Percentiles rank a stretch among this genome's conserved stretches.
Conservation (phyloP, 1,139 yeast genomes). For the Groenewaldozyma auringiensis region DNA sequence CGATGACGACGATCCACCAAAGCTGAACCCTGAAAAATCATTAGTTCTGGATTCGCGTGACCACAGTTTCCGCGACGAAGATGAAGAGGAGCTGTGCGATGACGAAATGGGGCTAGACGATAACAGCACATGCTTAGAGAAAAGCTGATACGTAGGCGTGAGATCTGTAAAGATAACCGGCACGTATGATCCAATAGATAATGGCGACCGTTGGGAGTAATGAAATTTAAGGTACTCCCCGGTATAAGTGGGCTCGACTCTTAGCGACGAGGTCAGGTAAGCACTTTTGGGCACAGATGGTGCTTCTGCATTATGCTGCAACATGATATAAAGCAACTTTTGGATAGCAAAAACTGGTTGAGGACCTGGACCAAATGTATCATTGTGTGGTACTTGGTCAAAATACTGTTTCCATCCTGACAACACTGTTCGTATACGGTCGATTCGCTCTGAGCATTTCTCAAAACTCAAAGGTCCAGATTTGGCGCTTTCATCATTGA, state of each 20-base stretch:
- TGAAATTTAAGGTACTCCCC: constrained; percentile 39
- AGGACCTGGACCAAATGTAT: constrained; percentile 25
- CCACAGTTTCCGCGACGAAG: background rate
- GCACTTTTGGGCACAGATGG: constrained; percentile 18
- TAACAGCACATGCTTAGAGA: constrained; percentile 43
- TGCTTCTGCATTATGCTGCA: constrained; percentile 27
- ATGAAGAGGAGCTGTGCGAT: background rate
- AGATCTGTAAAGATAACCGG: constrained; percentile 55
- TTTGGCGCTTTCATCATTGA: constrained; percentile 13
- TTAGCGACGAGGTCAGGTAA: constrained; percentile 37
- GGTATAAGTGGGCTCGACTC: constrained; percentile 38
- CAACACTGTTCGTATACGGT: constrained; percentile 64
- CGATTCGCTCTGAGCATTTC: constrained; percentile 59
- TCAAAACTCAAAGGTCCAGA: constrained; percentile 38
- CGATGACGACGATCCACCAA: constrained; percentile 6
- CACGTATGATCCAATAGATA: constrained; percentile 50
- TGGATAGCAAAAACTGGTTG: constrained; percentile 28
- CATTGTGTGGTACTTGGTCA: constrained; percentile 35
- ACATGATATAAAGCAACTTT: constrained; percentile 32
- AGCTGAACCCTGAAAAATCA: constrained; percentile 3
- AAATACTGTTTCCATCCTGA: constrained; percentile 74
- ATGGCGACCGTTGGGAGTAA: constrained; percentile 39
- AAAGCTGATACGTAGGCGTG: constrained; percentile 46
- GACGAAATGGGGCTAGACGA: constrained; percentile 16
- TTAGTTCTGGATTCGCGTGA: background rate